These are phyloP conservation scores for Conticribra weissflogii DNA, from an alignment of 108 stramenopile species.

Conservation along the genomic window DNA sequence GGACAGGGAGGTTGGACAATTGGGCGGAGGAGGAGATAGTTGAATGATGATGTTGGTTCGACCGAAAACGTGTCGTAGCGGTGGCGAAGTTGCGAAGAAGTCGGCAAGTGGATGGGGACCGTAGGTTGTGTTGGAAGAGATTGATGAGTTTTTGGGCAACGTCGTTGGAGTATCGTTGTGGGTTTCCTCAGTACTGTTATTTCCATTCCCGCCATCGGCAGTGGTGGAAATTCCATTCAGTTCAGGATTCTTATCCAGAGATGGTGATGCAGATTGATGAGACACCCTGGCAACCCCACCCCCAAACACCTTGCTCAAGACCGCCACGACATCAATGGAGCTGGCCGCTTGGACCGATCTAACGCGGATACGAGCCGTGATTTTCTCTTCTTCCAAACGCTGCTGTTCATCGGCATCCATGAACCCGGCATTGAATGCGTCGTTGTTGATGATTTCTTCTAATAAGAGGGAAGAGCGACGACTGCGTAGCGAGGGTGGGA, in stretches of 20 bases:
- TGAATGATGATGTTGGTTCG: constrained; percentile 65
- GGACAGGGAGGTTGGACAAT: constrained; percentile 34
- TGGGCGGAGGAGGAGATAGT: constrained; percentile 50
- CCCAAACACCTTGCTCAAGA: constrained; percentile 71
- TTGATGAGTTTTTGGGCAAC: too few species aligned
- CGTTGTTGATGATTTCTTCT: constrained; percentile 47
- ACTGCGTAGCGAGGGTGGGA: constrained; percentile 36
- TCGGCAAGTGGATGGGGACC: constrained; percentile 46
- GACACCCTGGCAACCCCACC: constrained; percentile 40
- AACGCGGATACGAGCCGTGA: constrained; percentile 51
- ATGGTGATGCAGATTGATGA: constrained; percentile 38
- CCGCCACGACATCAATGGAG: constrained; percentile 71
- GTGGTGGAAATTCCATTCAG: background rate
- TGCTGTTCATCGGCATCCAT: constrained; percentile 37
- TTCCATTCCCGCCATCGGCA: background rate
- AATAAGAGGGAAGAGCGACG: constrained; percentile 35
- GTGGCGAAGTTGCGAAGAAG: constrained; percentile 50
- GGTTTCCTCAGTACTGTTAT: background rate
- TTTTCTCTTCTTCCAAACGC: constrained; percentile 38
- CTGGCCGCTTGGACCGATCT: constrained; percentile 72
- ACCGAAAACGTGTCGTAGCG: constrained; percentile 69
- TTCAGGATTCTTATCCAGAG: constrained; percentile 18
- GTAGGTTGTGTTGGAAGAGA: too few species aligned
- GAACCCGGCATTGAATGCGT: constrained; percentile 27
- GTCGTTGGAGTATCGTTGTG: too few species aligned